phyloP scores from a whole-genome alignment of 495 filamentous ascomycete species.

The Clohesyomyces aquaticus region DNA sequence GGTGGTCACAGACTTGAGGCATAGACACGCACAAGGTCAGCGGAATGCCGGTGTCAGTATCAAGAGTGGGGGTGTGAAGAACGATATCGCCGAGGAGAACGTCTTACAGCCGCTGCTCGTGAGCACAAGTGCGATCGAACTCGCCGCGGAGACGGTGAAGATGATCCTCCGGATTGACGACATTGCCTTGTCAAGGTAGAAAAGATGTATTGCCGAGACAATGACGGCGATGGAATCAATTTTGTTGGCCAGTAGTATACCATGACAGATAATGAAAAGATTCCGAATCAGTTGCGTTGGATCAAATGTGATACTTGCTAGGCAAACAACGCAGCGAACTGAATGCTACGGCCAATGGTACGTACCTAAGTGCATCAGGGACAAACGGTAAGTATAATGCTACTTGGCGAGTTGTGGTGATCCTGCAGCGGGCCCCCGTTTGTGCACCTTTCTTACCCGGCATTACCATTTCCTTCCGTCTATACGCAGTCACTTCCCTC shows the following conservation, averaged over 20 bases:
- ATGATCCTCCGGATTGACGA: constrained; percentile 98
- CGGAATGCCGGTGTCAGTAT: constrained; percentile 96
- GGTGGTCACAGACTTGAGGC: constrained; percentile 95
- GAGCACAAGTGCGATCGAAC: constrained; percentile 93
- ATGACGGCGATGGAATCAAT: not conserved
- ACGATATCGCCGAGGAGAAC: constrained; percentile 93
- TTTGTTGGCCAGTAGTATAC: not conserved
- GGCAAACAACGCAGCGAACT: no score
- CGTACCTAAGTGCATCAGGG: no score
- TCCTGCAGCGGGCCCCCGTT: no score
- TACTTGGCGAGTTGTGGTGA: no score
- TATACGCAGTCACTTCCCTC: no score
- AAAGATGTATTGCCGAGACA: not conserved
- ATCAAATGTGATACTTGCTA: not conserved
- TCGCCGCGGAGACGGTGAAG: constrained; percentile 97
- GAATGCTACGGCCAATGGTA: no score
- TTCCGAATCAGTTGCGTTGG: not conserved
- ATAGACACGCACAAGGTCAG: constrained; percentile 91
- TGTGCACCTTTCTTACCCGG: no score
- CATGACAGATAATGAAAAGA: constrained; percentile 24
- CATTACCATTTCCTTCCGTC: no score
- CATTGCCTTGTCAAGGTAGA: constrained; percentile 71
- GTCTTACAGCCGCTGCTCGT: constrained; percentile 95
- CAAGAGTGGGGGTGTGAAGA: constrained; percentile 93
- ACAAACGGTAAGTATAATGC: no score